A percentile compares a stretch with the other conserved stretches of the same genome.
Evolutionary conservation across 257 asterid species (phyloP).

Genomic region (Linaria vulgaris): DNA sequence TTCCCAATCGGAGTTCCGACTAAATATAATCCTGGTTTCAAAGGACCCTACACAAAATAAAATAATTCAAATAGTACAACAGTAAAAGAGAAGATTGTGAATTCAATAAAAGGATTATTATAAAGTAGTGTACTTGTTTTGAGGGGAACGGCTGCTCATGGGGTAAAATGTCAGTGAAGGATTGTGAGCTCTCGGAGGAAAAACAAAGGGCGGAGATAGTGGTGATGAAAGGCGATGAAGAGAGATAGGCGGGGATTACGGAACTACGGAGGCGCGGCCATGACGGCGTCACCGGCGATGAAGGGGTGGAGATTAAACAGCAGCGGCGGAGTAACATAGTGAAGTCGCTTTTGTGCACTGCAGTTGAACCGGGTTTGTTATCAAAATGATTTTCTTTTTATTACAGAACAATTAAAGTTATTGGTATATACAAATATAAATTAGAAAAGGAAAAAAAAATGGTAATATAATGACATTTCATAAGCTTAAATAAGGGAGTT

Average conservation of each 20-base stretch:
- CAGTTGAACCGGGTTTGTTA: too few relatives aligned
- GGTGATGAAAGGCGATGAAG: conserved; percentile 31
- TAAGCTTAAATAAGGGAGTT: too few relatives aligned
- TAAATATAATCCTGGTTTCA: conserved; percentile 82
- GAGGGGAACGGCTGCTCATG: conserved; percentile 33
- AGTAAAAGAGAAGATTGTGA: neutral
- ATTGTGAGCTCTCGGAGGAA: conserved; percentile 23
- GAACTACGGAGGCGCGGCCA: conserved; percentile 24
- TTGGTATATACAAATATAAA: too few relatives aligned
- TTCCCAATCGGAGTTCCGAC: conserved; percentile 96
- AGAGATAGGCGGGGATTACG: conserved; percentile 1
- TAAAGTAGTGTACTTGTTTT: conserved; percentile 41
- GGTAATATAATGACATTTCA: too few relatives aligned
- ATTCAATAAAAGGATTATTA: neutral
- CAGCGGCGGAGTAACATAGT: conserved; percentile 42
- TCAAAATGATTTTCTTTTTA: too few relatives aligned
- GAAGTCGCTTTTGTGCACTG: too few relatives aligned
- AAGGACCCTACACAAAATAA: conserved; percentile 54
- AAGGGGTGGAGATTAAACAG: conserved; percentile 27
- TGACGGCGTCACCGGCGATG: conserved; percentile 28
- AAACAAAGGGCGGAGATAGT: conserved; percentile 21
- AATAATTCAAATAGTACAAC: conserved; percentile 11
- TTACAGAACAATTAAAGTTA: too few relatives aligned
- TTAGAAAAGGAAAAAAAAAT: too few relatives aligned
- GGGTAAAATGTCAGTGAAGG: conserved; percentile 26